Base-by-base conservation (phyloP, 140 eudicot genomes). In the Cichorium intybus region DNA sequence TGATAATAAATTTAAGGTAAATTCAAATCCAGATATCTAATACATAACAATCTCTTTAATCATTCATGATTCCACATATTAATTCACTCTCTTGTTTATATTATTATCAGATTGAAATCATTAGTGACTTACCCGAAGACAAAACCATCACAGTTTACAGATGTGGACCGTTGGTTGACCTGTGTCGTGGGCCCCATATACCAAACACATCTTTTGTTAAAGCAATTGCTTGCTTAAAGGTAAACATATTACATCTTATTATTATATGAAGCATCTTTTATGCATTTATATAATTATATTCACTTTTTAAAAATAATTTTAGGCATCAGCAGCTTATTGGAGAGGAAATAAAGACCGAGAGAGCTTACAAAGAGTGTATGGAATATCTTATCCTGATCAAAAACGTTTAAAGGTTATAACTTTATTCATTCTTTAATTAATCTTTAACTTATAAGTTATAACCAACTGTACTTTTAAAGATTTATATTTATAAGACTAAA, bases 311-410 rank as follows among this genome's bases (percentile, higher is more conserved):
- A 10, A 33, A 15, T 26, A 54, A 17, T 24, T 60, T 50, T 80
- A 93, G 99, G 97, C 97, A 70, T 93, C 97, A 54, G 89, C 99
- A 46, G 99, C 99, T 8, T 94, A 94, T 69, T 94, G 97, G 99
- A 88, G 90, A 77, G 97, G 99, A 43, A 78, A 81, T 55, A 89
- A 84, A 72, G 90, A 94, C 51, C 87, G 99, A 58, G 99, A 93
- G 73, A 93, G 99, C 79, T 82, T 93, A 77, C 99, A 93, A 75
- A 78, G 99, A 75, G 99, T 93, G 53, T 93, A 93, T 80, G 99
- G 99, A 53, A 93, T 93, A 63, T 93, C 99, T 64, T 93, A 65
- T 74, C 97, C 97, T 23, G 99, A 94, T 67, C 87, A 84, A 74
- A 84, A 86, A 43, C 94, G 87, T 7, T 56, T 94, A 34, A 89